These are phyloP conservation scores for Blastobotrys illinoisensis DNA, from an alignment of 1,139 yeast genomes.

Conservation along the genomic window DNA sequence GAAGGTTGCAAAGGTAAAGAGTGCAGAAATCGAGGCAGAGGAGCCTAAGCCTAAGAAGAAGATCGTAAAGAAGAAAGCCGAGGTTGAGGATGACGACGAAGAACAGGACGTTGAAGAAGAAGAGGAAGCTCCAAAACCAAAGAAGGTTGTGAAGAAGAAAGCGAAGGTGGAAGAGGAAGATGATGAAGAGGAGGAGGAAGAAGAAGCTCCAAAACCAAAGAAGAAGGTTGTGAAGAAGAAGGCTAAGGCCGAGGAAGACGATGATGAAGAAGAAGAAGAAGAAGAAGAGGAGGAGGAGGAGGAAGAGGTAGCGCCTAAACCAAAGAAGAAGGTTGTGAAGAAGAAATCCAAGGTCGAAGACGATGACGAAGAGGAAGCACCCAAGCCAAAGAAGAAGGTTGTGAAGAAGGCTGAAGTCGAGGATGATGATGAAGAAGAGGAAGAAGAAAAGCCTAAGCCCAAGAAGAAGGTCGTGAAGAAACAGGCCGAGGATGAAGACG, in stretches of 20 bases:
- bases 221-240: conserved; percentile 6
- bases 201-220: conserved; percentile 4
- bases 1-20: background rate
- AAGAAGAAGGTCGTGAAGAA: background rate
- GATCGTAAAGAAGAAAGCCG: too few species aligned
- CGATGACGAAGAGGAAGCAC: background rate
- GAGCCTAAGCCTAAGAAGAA: conserved; percentile 1
- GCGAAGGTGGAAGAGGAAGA: conserved; percentile 11
- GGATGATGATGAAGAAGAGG: background rate
- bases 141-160: background rate
- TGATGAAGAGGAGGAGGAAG: conserved; percentile 10
- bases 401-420: background rate
- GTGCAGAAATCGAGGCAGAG: conserved; percentile 2
- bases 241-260: background rate
- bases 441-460: background rate
- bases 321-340: conserved; percentile 6
- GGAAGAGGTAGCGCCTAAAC: background rate
- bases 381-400: background rate
- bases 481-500: background rate
- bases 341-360: background rate
- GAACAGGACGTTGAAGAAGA: conserved; percentile 9
- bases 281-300: background rate
- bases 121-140: conserved; percentile 4
- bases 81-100: conserved; percentile 1
- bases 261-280: background rate